phyloP scores from a whole-genome alignment of 768 basidiomycete genomes.

The Phallus indusiatus region DNA sequence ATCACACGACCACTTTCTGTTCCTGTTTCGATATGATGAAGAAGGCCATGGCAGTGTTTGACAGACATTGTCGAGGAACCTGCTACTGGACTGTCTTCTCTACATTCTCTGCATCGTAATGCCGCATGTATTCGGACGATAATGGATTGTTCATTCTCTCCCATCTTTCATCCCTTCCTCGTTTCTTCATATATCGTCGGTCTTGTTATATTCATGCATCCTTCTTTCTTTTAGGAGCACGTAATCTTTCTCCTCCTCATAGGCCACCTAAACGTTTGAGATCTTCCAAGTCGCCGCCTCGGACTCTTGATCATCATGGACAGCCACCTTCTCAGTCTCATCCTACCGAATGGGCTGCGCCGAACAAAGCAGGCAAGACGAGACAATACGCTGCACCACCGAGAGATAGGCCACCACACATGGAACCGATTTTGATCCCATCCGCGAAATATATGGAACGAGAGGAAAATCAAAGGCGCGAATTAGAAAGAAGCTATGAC shows the following conservation, averaged over 20 bases:
- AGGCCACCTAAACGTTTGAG: conserved; percentile 17
- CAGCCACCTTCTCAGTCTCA: conserved; percentile 1
- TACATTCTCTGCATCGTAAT: conserved; percentile 6
- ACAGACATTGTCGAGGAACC: conserved; percentile 7
- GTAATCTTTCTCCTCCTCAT: conserved; percentile 32
- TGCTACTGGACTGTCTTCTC: conserved; percentile 3
- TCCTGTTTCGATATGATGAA: neutral
- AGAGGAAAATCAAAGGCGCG: neutral
- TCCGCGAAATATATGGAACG: conserved; percentile 4
- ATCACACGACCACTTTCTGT: conserved; percentile 5
- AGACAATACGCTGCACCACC: conserved; percentile 14
- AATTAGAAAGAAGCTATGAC: neutral
- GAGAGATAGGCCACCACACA: conserved; percentile 10
- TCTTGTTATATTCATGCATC: conserved; percentile 23
- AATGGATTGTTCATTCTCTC: conserved; percentile 5
- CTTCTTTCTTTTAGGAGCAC: conserved; percentile 34
- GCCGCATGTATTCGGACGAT: conserved; percentile 4
- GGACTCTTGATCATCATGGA: neutral
- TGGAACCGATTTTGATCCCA: neutral
- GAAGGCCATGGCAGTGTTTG: conserved; percentile 6
- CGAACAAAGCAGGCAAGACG: conserved; percentile 8
- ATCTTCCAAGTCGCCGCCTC: conserved; percentile 14
- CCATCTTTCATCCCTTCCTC: neutral
- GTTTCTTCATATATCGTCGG: neutral
- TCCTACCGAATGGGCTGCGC: neutral